Evolutionary conservation across 169 alveolate genomes (phyloP).

Genomic region (Plasmodium cynomolgi): DNA sequence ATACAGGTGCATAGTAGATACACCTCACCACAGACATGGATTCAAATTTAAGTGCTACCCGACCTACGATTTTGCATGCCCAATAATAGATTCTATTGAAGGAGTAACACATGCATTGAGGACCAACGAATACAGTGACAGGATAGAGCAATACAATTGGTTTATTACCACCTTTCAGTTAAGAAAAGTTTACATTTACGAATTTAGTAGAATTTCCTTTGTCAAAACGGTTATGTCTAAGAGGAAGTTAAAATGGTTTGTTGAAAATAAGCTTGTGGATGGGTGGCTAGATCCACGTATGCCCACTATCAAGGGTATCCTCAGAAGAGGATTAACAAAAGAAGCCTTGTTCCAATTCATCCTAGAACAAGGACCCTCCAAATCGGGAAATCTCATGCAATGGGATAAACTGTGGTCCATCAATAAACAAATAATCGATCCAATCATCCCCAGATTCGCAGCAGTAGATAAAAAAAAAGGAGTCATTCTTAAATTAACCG

Average conservation of each 20-base stretch:
- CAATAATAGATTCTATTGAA: constrained; percentile 96
- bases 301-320: constrained; percentile 98
- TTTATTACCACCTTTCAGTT: constrained; percentile 89
- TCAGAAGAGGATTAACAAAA: constrained; percentile 98
- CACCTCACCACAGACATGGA: constrained; percentile 96
- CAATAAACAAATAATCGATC: constrained; percentile 95
- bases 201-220: constrained; percentile 94
- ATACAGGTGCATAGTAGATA: constrained; percentile 93
- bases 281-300: constrained; percentile 99
- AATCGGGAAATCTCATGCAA: constrained; percentile 97
- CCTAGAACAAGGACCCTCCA: constrained; percentile 97
- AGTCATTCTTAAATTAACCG: constrained; percentile 72
- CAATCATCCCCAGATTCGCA: constrained; percentile 94
- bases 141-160: constrained; percentile 97
- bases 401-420: constrained; percentile 99
- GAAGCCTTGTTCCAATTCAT: constrained; percentile 97
- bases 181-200: constrained; percentile 94
- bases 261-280: constrained; percentile 92
- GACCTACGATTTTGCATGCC: constrained; percentile 99
- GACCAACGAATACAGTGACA: constrained; percentile 97
- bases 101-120: constrained; percentile 99
- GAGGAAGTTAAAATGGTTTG: constrained; percentile 97
- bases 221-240: constrained; percentile 96
- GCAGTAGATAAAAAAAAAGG: constrained; percentile 88
- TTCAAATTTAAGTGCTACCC: constrained; percentile 97